Evolutionary conservation across 371 early-diverging fungal species (phyloP).

Genomic region (Mucor irregularis): DNA sequence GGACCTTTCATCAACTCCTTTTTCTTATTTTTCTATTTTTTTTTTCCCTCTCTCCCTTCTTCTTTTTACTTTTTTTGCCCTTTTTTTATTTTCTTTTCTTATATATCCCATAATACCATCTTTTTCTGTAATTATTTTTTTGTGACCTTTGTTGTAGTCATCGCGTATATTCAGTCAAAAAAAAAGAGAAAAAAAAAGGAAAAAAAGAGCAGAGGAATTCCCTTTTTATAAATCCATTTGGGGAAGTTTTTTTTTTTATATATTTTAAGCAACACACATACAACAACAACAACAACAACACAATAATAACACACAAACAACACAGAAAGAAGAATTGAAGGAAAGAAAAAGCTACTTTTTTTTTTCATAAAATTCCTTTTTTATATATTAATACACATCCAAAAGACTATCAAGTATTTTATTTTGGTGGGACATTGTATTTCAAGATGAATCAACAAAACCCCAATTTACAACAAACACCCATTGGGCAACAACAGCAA

Average conservation of each 20-base stretch:
- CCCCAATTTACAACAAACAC: constrained; percentile 13
- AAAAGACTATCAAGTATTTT: no score
- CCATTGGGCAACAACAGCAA: constrained; percentile 1
- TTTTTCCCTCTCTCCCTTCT: background rate
- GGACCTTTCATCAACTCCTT: background rate
- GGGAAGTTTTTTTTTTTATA: no score
- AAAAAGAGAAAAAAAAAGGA: constrained; percentile 5
- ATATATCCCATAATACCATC: constrained; percentile 2
- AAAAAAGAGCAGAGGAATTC: no score
- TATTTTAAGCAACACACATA: no score
- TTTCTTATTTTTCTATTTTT: constrained; percentile 4
- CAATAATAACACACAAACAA: no score
- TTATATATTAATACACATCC: no score
- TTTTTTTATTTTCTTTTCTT: background rate
- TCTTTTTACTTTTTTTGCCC: background rate
- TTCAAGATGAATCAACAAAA: constrained; percentile 13
- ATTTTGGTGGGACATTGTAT: background rate
- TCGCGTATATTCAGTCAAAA: constrained; percentile 1
- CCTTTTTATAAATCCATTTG: no score
- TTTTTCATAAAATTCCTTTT: no score
- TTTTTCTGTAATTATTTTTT: constrained; percentile 15
- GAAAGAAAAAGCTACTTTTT: no score
- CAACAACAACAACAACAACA: no score
- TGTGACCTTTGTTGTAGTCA: constrained; percentile 11
- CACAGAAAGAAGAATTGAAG: no score